A percentile compares a stretch with the other conserved stretches of the same genome.
Conservation (phyloP, 2,329 filamentous ascomycete genomes). For the Pyrenochaeta sp. region DNA sequence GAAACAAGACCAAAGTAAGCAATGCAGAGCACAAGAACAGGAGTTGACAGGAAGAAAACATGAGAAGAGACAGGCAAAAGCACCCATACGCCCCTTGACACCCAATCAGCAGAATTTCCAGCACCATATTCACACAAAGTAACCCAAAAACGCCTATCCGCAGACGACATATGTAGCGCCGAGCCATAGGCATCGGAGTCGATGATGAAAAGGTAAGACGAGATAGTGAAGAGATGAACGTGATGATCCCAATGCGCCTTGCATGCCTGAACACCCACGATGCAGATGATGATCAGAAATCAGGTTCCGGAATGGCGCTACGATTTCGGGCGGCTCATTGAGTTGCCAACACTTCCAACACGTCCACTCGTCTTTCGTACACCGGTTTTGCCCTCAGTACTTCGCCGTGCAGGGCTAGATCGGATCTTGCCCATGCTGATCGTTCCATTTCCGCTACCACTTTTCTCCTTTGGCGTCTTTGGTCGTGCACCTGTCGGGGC, state of each 20-base stretch:
- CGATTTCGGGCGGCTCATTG: conserved; percentile 39
- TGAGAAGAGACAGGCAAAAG: conserved; percentile 15
- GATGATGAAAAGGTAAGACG: conserved; percentile 21
- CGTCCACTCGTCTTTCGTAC: conserved; percentile 62
- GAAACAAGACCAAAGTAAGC: conserved; percentile 29
- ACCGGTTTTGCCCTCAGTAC: conserved; percentile 58
- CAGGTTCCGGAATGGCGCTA: conserved; percentile 20
- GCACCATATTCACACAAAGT: conserved; percentile 20
- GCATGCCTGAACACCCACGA: conserved; percentile 27
- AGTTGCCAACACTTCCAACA: conserved; percentile 56
- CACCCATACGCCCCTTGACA: conserved; percentile 28
- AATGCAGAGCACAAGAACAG: conserved; percentile 16
- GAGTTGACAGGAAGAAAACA: conserved; percentile 19
- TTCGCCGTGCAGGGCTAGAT: conserved; percentile 55
- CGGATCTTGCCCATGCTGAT: conserved; percentile 57
- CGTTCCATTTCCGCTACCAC: conserved; percentile 53
- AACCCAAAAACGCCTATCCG: conserved; percentile 37
- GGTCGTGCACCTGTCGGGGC: conserved; percentile 46
- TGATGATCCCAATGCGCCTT: conserved; percentile 30
- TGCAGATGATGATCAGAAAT: conserved; percentile 13
- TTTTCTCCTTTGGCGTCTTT: conserved; percentile 56
- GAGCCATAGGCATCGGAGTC: conserved; percentile 15
- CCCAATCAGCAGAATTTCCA: conserved; percentile 19
- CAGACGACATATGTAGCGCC: conserved; percentile 25
- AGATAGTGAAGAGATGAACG: conserved; percentile 20